Percentiles rank a stretch among this genome's conserved stretches.
These are phyloP conservation scores for Panicum miliaceum DNA, from an alignment of 176 grass and related monocot species.

Conservation along the genomic window DNA sequence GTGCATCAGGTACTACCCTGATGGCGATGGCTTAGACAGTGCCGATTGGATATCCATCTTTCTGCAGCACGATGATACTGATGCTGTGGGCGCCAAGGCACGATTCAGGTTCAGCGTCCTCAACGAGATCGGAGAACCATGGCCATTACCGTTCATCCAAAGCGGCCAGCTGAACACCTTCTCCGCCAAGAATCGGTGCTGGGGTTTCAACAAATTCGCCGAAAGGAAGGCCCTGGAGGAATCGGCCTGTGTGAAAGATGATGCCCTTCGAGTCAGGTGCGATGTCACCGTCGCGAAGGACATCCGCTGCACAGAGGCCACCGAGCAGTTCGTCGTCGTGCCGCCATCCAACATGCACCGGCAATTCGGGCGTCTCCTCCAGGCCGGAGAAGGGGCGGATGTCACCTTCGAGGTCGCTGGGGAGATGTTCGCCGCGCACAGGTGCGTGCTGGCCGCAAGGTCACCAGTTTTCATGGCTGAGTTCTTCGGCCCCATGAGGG, in stretches of 20 bases:
- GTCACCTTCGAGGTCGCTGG: too few species aligned
- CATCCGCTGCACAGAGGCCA: neutral
- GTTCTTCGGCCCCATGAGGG: too few species aligned
- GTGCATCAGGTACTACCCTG: constrained; percentile 5
- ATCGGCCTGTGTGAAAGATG: neutral
- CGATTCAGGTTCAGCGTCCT: neutral
- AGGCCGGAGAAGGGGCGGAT: too few species aligned
- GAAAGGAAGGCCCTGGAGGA: neutral
- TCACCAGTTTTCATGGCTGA: too few species aligned
- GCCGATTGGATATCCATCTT: neutral
- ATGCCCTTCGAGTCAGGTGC: neutral
- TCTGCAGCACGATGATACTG: neutral
- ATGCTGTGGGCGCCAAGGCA: neutral
- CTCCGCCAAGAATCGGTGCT: neutral
- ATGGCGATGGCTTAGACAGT: rapidly evolving
- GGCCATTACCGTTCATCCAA: neutral
- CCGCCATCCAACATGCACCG: neutral
- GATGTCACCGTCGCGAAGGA: neutral
- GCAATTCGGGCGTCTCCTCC: too few species aligned
- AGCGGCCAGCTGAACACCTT: neutral
- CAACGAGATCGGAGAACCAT: neutral
- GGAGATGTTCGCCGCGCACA: too few species aligned
- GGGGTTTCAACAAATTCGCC: neutral
- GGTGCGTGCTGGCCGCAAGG: too few species aligned
- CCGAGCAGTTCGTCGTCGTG: neutral